Base-by-base conservation (phyloP, 257 asterid genomes). In the Plantago ovata region DNA sequence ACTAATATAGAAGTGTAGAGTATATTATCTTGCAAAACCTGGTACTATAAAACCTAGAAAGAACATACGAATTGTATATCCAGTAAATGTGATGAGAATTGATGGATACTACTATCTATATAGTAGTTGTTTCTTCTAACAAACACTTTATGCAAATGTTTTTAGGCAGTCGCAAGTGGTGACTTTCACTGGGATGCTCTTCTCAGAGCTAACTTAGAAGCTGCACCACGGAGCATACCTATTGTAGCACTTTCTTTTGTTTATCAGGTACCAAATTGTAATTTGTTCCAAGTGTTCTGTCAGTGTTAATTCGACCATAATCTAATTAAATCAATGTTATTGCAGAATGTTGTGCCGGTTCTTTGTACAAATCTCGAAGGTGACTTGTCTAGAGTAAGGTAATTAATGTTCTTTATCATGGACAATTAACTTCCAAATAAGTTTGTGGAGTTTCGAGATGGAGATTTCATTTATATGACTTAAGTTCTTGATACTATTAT, bases 351-450 rank as follows among this genome's bases (percentile, higher is more conserved):
- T 43, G 98, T 91, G 56, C 96, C 98, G 32, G 95, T 87, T 60
- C 81, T 91, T 56, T 91, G 98, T 62, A 91, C 96, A 42, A 83
- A 91, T 77, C 94, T 91, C 47, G 98, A 91, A 83, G 96, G 98
- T 66, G 56, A 87, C 82, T 75, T 87, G 60, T 78, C 94, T 55
- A 85, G 78, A 79, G 87, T 91, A 69, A 85, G 98, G 98, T 91
- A 83, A 80, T 75, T 63, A 73, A 58, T 52, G 48, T 58, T 59
- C 45, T 46, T 56, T 48, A 55, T 38, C 50, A 16, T 42, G 13
- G 18, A 42, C 13, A 38, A 41, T 38, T 33, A 39, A 23, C 15
- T 58, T 21, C 59, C 67, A 54, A 50, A 39, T 61, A 57, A 33
- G 62, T 23, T 5, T 42, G 40, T 48, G 45, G 52, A 44, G 33